Percentiles rank a stretch among this genome's conserved stretches.
phyloP scores from a whole-genome alignment of 805 yeast species.

The Teunomyces cretensis region DNA sequence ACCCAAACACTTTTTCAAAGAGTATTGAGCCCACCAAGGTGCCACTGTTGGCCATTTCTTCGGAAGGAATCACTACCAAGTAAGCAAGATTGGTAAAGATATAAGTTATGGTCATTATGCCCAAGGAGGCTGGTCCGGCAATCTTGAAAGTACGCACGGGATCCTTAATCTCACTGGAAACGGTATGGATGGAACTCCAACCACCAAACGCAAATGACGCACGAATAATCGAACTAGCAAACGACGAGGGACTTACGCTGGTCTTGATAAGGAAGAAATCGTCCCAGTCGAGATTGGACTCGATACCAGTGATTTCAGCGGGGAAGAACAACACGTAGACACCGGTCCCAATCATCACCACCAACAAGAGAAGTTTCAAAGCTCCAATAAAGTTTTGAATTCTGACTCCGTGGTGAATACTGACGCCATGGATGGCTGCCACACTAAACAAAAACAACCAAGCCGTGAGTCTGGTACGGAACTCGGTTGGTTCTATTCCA shows the following conservation, averaged over 20 bases:
- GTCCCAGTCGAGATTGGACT: constrained; percentile 37
- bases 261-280: constrained; percentile 32
- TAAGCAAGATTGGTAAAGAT: constrained; percentile 56
- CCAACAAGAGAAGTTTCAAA: constrained; percentile 55
- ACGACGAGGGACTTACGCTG: constrained; percentile 39
- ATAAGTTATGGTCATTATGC: constrained; percentile 49
- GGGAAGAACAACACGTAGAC: constrained; percentile 56
- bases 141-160: constrained; percentile 57
- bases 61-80: constrained; percentile 51
- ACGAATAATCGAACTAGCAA: constrained; percentile 56
- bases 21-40: constrained; percentile 59
- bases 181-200: constrained; percentile 62
- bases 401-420: constrained; percentile 57
- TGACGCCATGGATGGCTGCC: constrained; percentile 52
- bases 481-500: constrained; percentile 41
- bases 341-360: constrained; percentile 57
- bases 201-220: constrained; percentile 63
- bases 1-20: constrained; percentile 57
- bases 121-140: constrained; percentile 58
- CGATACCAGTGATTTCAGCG: constrained; percentile 41
- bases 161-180: constrained; percentile 59
- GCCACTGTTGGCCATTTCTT: constrained; percentile 54
- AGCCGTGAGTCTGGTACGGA: constrained; percentile 33
- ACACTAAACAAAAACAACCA: constrained; percentile 27
- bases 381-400: constrained; percentile 65